Conservation (phyloP, 2,329 filamentous ascomycete genomes). For the Trichoderma guizhouense region DNA sequence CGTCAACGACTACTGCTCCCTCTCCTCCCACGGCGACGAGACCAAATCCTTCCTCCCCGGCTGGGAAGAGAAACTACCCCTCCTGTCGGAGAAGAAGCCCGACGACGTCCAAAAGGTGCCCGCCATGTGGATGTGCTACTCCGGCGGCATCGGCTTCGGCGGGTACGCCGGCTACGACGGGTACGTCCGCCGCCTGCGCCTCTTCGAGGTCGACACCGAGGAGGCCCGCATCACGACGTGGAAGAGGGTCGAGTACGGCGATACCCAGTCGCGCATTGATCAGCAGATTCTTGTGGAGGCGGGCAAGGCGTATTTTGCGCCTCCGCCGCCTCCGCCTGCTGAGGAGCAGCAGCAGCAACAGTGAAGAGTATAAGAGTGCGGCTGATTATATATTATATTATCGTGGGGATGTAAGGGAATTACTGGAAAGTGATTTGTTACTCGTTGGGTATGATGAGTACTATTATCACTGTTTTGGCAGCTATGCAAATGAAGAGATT, state of each 20-base stretch:
- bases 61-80: constrained; percentile 20
- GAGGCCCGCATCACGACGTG: constrained; percentile 85
- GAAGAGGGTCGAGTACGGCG: constrained; percentile 76
- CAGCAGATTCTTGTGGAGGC: constrained; percentile 65
- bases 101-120: constrained; percentile 44
- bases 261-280: constrained; percentile 53
- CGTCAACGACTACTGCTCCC: constrained; percentile 91
- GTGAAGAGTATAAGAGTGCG: neutral
- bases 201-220: constrained; percentile 94
- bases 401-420: neutral
- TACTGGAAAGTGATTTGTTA: neutral
- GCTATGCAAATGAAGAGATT: neutral
- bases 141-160: constrained; percentile 85
- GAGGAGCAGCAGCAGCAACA: neutral
- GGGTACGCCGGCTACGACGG: constrained; percentile 90
- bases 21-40: constrained; percentile 47
- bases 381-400: neutral
- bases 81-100: constrained; percentile 34
- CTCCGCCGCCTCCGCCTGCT: neutral
- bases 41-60: constrained; percentile 19
- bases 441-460: neutral
- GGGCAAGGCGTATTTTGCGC: constrained; percentile 37
- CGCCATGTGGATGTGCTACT: constrained; percentile 97
- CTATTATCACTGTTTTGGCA: neutral
- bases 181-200: constrained; percentile 76